Base-by-base conservation (phyloP, 139 green algal species). In the Chlamydomonas incerta region DNA sequence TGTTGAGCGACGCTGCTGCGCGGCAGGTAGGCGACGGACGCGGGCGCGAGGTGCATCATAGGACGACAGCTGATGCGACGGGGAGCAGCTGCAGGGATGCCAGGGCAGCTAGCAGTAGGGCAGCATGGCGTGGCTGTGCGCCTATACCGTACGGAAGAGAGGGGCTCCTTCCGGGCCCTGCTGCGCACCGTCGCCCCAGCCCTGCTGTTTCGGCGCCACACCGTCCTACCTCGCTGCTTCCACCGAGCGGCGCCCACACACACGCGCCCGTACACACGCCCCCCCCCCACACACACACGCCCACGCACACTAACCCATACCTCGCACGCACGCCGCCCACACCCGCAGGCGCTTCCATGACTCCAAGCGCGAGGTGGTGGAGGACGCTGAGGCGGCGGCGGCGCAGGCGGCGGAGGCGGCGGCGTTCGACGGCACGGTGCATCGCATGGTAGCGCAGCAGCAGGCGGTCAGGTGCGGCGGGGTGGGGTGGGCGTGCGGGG, bases 381-480 rank as follows among this genome's bases (percentile, higher is more conserved):
- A 83, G 15, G 41, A 0, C 26, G 63, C 62, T 0, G 65, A 41
- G 3, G 41, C n/a, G 20, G 29, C 29, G 14, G 65, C 63, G 8
- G 77, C 63, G 9, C 28, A 13, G 3, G 62, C 46, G 41, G 63
- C 46, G 6, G 29, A n/a, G 29, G 20, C 20, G 46, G 77, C 77
- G 11, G 77, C 77, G 18, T 83, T 66, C 20, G n/a, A 74, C 2
- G 62, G 34, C 5, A 20, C 17, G 9, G 28, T 83, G 13, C 41
- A 83, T 63, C n/a, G 63, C 29, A 74, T 74, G 77, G 63, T 83
- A 3, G 28, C 14, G 20, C 63, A 83, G 63, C 77, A 83, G 77
- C 77, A 66, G 63, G 62, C 77, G 34, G 34, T 47, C 65, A 83
- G 77, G 77, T 83, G 33, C 20, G 77, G 8, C 18, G 18, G 20